phyloP scores from a whole-genome alignment of 768 basidiomycete genomes.

The Ramaria sp. region DNA sequence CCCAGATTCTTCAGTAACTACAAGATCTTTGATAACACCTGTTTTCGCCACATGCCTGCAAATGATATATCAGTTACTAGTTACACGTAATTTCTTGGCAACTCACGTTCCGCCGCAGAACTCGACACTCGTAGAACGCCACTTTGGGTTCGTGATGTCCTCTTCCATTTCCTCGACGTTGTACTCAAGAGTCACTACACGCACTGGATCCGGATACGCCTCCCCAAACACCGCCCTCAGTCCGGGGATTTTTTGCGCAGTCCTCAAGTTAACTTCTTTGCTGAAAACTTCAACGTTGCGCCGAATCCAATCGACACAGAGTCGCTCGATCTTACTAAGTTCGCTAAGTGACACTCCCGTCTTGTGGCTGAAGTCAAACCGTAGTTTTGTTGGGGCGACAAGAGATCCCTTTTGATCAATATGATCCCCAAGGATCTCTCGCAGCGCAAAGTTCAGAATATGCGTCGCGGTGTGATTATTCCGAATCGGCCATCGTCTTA shows the following conservation, averaged over 20 bases:
- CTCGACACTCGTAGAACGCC: conserved; percentile 86
- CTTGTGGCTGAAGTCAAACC: conserved; percentile 99
- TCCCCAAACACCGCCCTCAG: conserved; percentile 96
- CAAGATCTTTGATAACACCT: conserved; percentile 93
- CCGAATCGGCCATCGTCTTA: conserved; percentile 88
- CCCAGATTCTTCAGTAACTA: conserved; percentile 90
- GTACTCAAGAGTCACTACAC: conserved; percentile 86
- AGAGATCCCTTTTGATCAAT: conserved; percentile 98
- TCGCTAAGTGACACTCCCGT: conserved; percentile 69
- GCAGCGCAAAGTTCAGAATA: conserved; percentile 88
- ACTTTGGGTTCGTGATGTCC: conserved; percentile 83
- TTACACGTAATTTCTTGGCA: not conserved
- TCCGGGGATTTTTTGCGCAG: conserved; percentile 83
- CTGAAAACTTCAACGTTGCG: conserved; percentile 83
- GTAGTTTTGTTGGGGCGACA: conserved; percentile 89
- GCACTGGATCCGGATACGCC: conserved; percentile 93
- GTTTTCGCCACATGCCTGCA: conserved; percentile 88
- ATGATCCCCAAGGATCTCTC: conserved; percentile 93
- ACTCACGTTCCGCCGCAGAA: conserved; percentile 97
- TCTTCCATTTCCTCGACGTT: conserved; percentile 76
- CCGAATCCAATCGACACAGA: conserved; percentile 84
- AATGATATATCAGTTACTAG: not conserved
- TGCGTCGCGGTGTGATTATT: conserved; percentile 99
- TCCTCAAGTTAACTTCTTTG: conserved; percentile 69
- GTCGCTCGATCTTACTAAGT: conserved; percentile 68